Conservation (phyloP, 2,329 filamentous ascomycete species). For the Cladophialophora yegresii region DNA sequence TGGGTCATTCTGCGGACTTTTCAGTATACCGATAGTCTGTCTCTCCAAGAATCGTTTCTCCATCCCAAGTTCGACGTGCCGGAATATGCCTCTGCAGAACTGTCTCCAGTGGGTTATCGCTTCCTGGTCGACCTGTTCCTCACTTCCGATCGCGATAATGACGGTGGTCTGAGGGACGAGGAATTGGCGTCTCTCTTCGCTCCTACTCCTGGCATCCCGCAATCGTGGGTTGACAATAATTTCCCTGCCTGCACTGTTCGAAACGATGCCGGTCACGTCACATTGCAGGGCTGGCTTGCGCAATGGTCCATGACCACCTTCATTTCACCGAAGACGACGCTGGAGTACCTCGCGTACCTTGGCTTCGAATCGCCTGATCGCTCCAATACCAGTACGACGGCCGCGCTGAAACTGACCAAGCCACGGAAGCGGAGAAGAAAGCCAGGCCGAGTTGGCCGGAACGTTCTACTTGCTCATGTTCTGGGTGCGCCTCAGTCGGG, state of each 20-base stretch:
- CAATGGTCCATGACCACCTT: constrained; percentile 99
- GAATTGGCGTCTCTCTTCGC: constrained; percentile 87
- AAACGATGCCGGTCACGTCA: constrained; percentile 93
- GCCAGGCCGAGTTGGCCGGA: constrained; percentile 84
- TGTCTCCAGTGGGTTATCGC: constrained; percentile 90
- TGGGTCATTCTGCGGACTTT: constrained; percentile 96
- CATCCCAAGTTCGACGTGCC: constrained; percentile 94
- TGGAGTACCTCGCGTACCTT: constrained; percentile 94
- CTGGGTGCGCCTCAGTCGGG: constrained; percentile 82
- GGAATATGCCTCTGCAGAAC: constrained; percentile 85
- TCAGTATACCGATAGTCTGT: constrained; percentile 93
- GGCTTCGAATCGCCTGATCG: constrained; percentile 81
- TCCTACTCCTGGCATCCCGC: constrained; percentile 84
- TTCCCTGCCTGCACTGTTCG: constrained; percentile 93
- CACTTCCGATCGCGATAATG: constrained; percentile 95
- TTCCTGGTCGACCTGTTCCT: constrained; percentile 98
- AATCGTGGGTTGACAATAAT: constrained; percentile 81
- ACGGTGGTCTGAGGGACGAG: constrained; percentile 83
- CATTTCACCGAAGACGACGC: constrained; percentile 87
- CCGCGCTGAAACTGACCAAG: constrained; percentile 89
- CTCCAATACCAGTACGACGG: constrained; percentile 72
- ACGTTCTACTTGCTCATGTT: constrained; percentile 92
- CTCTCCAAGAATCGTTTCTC: constrained; percentile 84
- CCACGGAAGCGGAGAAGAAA: constrained; percentile 80
- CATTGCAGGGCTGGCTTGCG: constrained; percentile 93